Percentiles rank a stretch among this genome's conserved stretches.
Conservation (phyloP, 768 basidiomycete species). For the Kwoniella dendrophila region DNA sequence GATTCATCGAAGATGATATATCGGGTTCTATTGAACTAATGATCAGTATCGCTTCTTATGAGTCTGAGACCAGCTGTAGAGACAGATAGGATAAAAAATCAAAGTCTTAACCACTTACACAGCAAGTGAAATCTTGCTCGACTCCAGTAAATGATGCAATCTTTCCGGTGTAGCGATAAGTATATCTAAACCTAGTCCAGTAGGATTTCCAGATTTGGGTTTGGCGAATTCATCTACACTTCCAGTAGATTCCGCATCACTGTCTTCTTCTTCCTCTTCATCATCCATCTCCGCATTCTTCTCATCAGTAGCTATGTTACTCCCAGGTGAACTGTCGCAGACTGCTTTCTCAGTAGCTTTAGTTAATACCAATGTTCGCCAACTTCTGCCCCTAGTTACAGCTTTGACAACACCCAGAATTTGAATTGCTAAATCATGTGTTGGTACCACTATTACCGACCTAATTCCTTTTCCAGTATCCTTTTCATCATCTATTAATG, state of each 20-base stretch:
- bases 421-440: conserved; percentile 92
- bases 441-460: conserved; percentile 83
- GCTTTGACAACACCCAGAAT: conserved; percentile 87
- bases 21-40: conserved; percentile 73
- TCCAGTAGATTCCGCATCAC: conserved; percentile 22
- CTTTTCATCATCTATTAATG: conserved; percentile 40
- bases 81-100: background rate
- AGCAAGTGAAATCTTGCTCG: conserved; percentile 58
- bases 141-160: conserved; percentile 76
- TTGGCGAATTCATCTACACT: conserved; percentile 15
- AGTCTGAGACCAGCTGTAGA: background rate
- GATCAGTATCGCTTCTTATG: background rate
- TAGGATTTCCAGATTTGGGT: conserved; percentile 45
- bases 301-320: conserved; percentile 66
- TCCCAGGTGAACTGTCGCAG: conserved; percentile 39
- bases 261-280: conserved; percentile 60
- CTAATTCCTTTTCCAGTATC: conserved; percentile 64
- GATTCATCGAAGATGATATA: conserved; percentile 88
- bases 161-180: conserved; percentile 91
- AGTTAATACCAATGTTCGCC: conserved; percentile 78
- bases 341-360: conserved; percentile 86
- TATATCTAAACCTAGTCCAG: conserved; percentile 63
- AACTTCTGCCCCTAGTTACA: conserved; percentile 67
- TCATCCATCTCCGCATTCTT: conserved; percentile 64
- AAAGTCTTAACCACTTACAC: conserved; percentile 31